Evolutionary conservation across 371 early-diverging fungal genomes (phyloP).

Genomic region (Ecytonucleospora hepatopenaei): DNA sequence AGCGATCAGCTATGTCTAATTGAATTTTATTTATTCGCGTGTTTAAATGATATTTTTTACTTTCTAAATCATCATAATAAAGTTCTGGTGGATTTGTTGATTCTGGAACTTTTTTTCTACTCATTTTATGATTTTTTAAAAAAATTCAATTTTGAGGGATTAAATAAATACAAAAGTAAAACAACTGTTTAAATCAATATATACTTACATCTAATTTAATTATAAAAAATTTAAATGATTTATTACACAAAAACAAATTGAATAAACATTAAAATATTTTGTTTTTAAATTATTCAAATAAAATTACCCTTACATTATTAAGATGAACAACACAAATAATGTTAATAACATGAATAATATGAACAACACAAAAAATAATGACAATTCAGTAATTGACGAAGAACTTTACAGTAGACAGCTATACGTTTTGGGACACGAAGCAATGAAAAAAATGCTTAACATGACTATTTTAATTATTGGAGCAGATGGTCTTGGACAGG

Average conservation of each 20-base stretch:
- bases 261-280: no score
- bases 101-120: conserved; percentile 40
- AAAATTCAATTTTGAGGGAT: no score
- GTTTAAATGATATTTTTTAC: conserved; percentile 51
- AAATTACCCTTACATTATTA: no score
- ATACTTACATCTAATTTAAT: neutral
- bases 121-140: neutral
- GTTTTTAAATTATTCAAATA: no score
- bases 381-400: conserved; percentile 42
- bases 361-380: conserved; percentile 5
- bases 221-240: neutral
- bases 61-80: conserved; percentile 49
- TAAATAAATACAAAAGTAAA: no score
- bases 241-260: neutral
- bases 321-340: neutral
- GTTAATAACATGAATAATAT: neutral
- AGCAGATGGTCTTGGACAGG: conserved; percentile 84
- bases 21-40: conserved; percentile 50
- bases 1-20: conserved; percentile 44
- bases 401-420: conserved; percentile 57
- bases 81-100: conserved; percentile 39
- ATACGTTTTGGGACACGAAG: conserved; percentile 86
- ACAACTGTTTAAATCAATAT: no score
- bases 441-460: conserved; percentile 90
- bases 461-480: conserved; percentile 90